Conservation (phyloP, 1,284 basidiomycete genomes). For the Phaffia rhodozyma region DNA sequence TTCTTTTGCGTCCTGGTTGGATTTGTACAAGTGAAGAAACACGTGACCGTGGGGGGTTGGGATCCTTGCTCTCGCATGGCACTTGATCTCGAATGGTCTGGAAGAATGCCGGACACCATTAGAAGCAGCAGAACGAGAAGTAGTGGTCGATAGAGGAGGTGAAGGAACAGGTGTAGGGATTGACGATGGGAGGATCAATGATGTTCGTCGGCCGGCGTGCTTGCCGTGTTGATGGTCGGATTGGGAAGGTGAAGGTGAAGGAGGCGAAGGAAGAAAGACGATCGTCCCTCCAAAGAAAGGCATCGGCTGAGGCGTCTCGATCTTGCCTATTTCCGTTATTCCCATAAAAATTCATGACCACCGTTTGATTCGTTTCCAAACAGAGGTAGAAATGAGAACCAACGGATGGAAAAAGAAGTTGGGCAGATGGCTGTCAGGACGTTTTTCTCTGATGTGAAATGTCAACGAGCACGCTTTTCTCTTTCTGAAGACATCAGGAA, state of each 20-base stretch:
- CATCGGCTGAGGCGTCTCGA: background rate
- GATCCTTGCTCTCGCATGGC: conserved; percentile 92
- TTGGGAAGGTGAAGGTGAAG: background rate
- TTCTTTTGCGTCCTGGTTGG: conserved; percentile 72
- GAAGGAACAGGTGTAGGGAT: background rate
- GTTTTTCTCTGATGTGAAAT: no score
- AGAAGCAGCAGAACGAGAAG: background rate
- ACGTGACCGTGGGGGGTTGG: conserved; percentile 91
- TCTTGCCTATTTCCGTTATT: background rate
- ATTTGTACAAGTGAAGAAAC: conserved; percentile 80
- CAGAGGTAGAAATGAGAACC: background rate
- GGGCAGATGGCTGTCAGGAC: no score
- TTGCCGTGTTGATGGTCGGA: no score
- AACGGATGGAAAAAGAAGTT: background rate
- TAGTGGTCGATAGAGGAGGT: background rate
- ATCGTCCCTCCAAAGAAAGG: conserved; percentile 19
- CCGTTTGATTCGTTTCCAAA: no score
- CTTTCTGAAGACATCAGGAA: no score
- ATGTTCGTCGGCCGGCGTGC: no score
- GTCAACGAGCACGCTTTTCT: no score
- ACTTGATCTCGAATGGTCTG: conserved; percentile 43
- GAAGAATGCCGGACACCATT: background rate
- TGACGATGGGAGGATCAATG: background rate
- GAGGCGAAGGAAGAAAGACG: conserved; percentile 9
- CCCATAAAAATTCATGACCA: background rate